Conservation (phyloP, 768 basidiomycete species). For the Boletus reticuloceps region DNA sequence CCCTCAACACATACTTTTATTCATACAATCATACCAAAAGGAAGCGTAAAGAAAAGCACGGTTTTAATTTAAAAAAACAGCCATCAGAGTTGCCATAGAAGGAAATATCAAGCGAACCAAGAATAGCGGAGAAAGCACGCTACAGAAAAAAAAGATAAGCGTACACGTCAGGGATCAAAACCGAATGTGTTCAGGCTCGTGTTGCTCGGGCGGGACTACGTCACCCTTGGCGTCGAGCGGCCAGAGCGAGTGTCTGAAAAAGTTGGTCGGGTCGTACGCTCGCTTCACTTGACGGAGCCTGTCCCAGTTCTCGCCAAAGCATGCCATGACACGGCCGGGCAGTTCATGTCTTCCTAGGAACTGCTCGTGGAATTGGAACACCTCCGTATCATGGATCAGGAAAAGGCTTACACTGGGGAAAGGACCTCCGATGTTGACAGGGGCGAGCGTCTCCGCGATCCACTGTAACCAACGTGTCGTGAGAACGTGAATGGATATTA, state of each 20-base stretch:
- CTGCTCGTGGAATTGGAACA: constrained; percentile 37
- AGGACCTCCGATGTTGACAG: constrained; percentile 75
- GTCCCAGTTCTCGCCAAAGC: constrained; percentile 74
- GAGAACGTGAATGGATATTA: neutral
- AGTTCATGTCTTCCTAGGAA: constrained; percentile 74
- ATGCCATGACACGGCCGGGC: constrained; percentile 57
- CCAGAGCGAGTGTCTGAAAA: constrained; percentile 83
- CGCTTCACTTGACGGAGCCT: constrained; percentile 70
- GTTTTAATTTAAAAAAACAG: neutral
- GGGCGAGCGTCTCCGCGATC: constrained; percentile 72
- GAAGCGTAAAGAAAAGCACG: neutral
- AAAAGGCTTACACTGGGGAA: constrained; percentile 70
- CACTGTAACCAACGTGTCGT: constrained; percentile 46
- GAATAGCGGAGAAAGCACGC: neutral
- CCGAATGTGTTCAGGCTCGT: constrained; percentile 50
- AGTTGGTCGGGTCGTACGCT: constrained; percentile 69
- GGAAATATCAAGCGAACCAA: neutral
- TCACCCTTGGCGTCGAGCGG: constrained; percentile 61
- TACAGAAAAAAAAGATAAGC: no score
- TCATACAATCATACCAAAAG: neutral
- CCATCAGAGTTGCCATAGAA: no score
- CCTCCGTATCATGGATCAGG: constrained; percentile 14
- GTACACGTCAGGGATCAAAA: constrained; percentile 11
- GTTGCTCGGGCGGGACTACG: constrained; percentile 51
- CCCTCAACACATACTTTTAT: neutral